Evolutionary conservation across 2,329 filamentous ascomycete species (phyloP).

Genomic region (Verticillium dahliae): DNA sequence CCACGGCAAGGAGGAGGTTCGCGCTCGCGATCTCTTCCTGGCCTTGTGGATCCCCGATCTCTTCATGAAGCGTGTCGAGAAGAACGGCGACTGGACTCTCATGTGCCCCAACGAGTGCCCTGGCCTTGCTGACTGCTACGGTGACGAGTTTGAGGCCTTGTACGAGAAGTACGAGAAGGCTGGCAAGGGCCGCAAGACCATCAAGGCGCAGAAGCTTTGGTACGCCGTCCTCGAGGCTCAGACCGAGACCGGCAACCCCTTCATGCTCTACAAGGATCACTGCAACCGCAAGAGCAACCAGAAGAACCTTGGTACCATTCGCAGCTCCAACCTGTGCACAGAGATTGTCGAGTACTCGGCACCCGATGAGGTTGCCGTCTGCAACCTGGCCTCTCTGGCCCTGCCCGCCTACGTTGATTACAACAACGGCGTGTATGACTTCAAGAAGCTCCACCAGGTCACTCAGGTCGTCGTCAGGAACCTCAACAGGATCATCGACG

Average conservation of each 20-base stretch:
- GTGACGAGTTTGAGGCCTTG: slow-evolving; percentile 91
- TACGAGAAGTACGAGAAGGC: slow-evolving; percentile 90
- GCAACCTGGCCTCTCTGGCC: slow-evolving; percentile 92
- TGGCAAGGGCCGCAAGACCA: slow-evolving; percentile 79
- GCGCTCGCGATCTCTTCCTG: slow-evolving; percentile 94
- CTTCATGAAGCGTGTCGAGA: slow-evolving; percentile 99
- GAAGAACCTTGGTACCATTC: slow-evolving; percentile 98
- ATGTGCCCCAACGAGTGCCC: slow-evolving; percentile 98
- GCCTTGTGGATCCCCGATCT: slow-evolving; percentile 97
- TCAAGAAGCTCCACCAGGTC: slow-evolving; percentile 93
- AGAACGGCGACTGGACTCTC: slow-evolving; percentile 93
- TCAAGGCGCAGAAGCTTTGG: slow-evolving; percentile 99
- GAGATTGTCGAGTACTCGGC: slow-evolving; percentile 98
- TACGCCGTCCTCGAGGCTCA: slow-evolving; percentile 97
- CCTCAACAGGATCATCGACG: slow-evolving; percentile 95
- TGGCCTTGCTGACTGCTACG: slow-evolving; percentile 91
- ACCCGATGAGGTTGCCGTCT: slow-evolving; percentile 96
- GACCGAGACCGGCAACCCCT: slow-evolving; percentile 97
- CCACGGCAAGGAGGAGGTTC: slow-evolving; percentile 96
- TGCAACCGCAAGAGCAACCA: slow-evolving; percentile 99
- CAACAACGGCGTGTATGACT: slow-evolving; percentile 79
- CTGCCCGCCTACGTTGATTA: slow-evolving; percentile 89
- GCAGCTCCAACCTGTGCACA: slow-evolving; percentile 97
- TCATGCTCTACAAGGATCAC: slow-evolving; percentile 99
- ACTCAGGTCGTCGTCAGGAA: slow-evolving; percentile 89